A percentile compares a stretch with the other conserved stretches of the same genome.
Evolutionary conservation across 2,329 filamentous ascomycete genomes (phyloP).

Genomic region (Cytospora leucostoma): DNA sequence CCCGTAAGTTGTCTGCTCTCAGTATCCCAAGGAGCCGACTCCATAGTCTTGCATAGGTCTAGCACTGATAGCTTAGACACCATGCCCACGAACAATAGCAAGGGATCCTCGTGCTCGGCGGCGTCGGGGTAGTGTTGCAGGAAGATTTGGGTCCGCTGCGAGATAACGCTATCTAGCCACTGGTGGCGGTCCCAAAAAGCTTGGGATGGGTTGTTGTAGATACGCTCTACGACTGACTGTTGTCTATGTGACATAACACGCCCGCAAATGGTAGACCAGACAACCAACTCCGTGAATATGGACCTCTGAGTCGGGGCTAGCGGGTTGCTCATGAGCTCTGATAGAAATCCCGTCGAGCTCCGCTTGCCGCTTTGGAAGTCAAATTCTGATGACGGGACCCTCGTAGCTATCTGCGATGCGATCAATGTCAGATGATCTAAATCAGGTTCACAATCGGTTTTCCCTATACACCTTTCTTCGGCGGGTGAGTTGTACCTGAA

Average conservation of each 20-base stretch:
- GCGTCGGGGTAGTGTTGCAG: slow-evolving; percentile 24
- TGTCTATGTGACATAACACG: slow-evolving; percentile 1
- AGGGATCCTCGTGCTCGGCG: slow-evolving; percentile 30
- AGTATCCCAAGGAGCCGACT: slow-evolving; percentile 18
- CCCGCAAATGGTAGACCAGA: slow-evolving; percentile 1
- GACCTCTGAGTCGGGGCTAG: slow-evolving; percentile 5
- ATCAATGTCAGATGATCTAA: not conserved
- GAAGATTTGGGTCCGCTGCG: slow-evolving; percentile 25
- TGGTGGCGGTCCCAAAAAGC: slow-evolving; percentile 34
- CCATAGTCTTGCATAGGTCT: slow-evolving; percentile 30
- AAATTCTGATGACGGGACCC: slow-evolving; percentile 33
- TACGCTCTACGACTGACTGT: slow-evolving; percentile 25
- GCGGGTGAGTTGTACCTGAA: not conserved
- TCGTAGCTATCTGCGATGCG: slow-evolving; percentile 30
- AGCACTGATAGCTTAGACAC: slow-evolving; percentile 23
- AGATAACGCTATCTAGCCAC: slow-evolving; percentile 32
- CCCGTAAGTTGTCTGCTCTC: slow-evolving; percentile 17
- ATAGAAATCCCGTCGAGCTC: slow-evolving; percentile 30
- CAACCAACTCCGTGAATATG: slow-evolving; percentile 7
- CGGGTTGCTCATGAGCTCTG: slow-evolving; percentile 28
- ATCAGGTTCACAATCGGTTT: not conserved
- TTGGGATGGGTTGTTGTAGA: slow-evolving; percentile 20
- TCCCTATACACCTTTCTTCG: not conserved
- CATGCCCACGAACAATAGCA: slow-evolving; percentile 33
- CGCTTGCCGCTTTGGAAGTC: slow-evolving; percentile 34